Conservation (phyloP, 768 basidiomycete species). For the Butyriboletus loyo region DNA sequence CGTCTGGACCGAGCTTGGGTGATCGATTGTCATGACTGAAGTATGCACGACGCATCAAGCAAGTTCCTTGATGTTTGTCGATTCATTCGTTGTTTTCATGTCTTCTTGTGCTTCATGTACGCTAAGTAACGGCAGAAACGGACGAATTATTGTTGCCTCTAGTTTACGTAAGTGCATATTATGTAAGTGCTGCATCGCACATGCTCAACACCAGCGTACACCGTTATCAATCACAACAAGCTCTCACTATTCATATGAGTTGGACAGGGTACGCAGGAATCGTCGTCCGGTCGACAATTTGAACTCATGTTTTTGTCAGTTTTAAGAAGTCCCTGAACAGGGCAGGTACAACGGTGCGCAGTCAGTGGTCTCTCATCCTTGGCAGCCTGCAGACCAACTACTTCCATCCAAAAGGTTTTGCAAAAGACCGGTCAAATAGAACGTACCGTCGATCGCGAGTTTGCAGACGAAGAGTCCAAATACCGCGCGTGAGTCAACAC, state of each 20-base stretch:
- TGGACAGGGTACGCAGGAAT: conserved; percentile 47
- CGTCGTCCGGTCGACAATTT: not conserved
- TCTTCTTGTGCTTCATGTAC: not conserved
- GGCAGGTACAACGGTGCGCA: conserved; percentile 80
- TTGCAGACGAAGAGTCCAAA: conserved; percentile 87
- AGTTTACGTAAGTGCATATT: conserved; percentile 19
- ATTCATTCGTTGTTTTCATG: not conserved
- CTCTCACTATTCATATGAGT: conserved; percentile 37
- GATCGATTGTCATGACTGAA: conserved; percentile 18
- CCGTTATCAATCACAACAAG: not conserved
- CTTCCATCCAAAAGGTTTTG: conserved; percentile 55
- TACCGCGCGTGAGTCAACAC: conserved; percentile 68
- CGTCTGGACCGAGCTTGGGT: conserved; percentile 12
- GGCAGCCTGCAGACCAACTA: conserved; percentile 1
- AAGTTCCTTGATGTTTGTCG: not conserved
- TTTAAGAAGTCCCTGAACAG: conserved; percentile 94
- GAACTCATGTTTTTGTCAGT: conserved; percentile 37
- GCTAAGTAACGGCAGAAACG: not conserved
- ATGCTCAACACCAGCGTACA: not conserved
- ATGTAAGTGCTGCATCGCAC: too few relatives aligned
- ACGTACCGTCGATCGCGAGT: conserved; percentile 91
- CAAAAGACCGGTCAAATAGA: conserved; percentile 99
- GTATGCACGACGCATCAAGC: not conserved
- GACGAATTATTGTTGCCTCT: not conserved
- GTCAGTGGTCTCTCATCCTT: conserved; percentile 8